Conservation (phyloP, 2,329 filamentous ascomycete genomes). For the Aspergillus arachidicola region DNA sequence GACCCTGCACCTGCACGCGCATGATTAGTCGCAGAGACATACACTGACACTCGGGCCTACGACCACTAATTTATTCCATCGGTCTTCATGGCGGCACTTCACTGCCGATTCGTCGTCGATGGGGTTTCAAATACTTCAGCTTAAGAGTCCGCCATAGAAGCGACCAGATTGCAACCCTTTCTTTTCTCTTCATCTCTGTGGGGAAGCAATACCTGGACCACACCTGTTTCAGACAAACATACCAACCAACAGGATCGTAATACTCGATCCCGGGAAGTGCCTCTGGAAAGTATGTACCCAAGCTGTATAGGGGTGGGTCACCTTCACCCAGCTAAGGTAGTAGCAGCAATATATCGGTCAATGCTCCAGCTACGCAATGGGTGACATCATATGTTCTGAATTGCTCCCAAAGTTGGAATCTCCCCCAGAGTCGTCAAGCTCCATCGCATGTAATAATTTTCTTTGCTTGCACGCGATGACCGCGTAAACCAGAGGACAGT, state of each 20-base stretch:
- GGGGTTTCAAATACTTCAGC: neutral
- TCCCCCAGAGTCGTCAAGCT: neutral
- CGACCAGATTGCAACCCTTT: neutral
- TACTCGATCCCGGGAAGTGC: neutral
- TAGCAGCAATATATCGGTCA: neutral
- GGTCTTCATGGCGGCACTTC: slow-evolving; percentile 2
- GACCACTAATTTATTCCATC: neutral
- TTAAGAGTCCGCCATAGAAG: no score
- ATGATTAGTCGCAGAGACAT: slow-evolving; percentile 17
- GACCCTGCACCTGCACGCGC: slow-evolving; percentile 23
- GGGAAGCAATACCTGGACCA: neutral
- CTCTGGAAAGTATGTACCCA: neutral
- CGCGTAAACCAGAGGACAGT: neutral
- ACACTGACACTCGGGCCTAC: slow-evolving; percentile 8
- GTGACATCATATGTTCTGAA: slow-evolving; percentile 1
- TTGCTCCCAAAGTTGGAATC: neutral
- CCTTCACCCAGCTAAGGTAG: neutral
- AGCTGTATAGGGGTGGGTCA: neutral
- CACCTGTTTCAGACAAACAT: neutral
- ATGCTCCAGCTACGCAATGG: slow-evolving; percentile 2
- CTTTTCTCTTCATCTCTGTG: neutral
- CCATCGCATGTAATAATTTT: neutral
- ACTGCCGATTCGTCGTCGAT: neutral
- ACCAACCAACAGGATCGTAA: neutral
- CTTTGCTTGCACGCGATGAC: neutral